Conservation (phyloP, 495 filamentous ascomycete genomes). For the Tuber microsphaerosporum region DNA sequence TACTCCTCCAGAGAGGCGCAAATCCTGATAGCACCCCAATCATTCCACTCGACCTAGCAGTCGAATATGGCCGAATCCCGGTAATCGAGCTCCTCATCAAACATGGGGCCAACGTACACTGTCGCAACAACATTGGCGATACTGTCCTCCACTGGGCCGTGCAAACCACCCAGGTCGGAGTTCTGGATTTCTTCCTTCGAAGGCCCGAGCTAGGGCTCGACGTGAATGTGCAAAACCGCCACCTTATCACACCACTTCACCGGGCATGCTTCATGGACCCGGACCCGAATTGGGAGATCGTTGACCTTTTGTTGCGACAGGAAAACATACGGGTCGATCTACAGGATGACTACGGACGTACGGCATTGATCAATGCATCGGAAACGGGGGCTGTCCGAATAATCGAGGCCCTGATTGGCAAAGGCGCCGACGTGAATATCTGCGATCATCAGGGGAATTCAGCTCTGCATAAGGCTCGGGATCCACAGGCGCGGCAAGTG, state of each 20-base stretch:
- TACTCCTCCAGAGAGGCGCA: not conserved
- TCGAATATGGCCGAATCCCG: not conserved
- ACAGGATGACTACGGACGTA: not conserved
- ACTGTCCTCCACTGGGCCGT: slow-evolving; percentile 4
- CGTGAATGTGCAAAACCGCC: not conserved
- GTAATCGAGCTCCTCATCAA: slow-evolving; percentile 8
- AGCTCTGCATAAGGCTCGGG: not conserved
- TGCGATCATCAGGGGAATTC: not conserved
- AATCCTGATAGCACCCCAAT: not conserved
- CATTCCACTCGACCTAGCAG: not conserved
- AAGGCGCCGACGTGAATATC: not conserved
- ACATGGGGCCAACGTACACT: slow-evolving; percentile 1
- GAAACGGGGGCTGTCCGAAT: not conserved
- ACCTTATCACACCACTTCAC: not conserved
- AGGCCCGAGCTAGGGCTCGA: not conserved
- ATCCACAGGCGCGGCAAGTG: not conserved
- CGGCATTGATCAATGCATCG: not conserved
- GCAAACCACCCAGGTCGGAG: not conserved
- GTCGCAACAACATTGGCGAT: not conserved
- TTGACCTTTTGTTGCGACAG: slow-evolving; percentile 1
- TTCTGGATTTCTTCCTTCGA: not conserved
- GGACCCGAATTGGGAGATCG: not conserved
- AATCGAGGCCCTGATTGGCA: not conserved
- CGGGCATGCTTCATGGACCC: not conserved
- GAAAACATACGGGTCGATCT: not conserved